A percentile compares a stretch with the other conserved stretches of the same genome.
Conservation (phyloP, 192 early-diverging fungal species). For the Linnemannia exigua region DNA sequence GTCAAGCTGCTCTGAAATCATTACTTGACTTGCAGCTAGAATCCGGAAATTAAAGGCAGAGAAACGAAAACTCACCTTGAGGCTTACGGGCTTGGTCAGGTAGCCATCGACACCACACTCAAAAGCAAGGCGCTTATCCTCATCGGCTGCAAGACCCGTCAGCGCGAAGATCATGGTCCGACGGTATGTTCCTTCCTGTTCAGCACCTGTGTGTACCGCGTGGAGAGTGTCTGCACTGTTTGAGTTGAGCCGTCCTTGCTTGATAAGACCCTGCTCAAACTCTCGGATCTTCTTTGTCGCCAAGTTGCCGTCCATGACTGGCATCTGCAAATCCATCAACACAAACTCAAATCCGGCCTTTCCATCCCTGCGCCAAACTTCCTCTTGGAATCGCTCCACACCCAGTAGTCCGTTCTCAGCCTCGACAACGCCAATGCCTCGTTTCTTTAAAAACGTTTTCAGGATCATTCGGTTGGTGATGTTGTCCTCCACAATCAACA, state of each 20-base stretch:
- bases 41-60: conserved; percentile 22
- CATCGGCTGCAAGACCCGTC: conserved; percentile 58
- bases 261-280: conserved; percentile 39
- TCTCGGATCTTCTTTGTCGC: conserved; percentile 59
- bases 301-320: conserved; percentile 62
- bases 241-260: conserved; percentile 4
- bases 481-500: conserved; percentile 64
- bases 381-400: conserved; percentile 57
- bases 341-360: conserved; percentile 56
- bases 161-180: conserved; percentile 59
- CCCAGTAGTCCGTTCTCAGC: conserved; percentile 62
- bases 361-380: conserved; percentile 29
- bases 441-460: conserved; percentile 58
- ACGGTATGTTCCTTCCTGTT: conserved; percentile 28
- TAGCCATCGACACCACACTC: conserved; percentile 63
- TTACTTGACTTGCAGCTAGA: background rate
- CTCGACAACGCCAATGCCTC: conserved; percentile 56
- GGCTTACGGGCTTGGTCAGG: conserved; percentile 63
- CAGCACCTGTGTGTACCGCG: background rate
- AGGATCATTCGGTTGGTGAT: conserved; percentile 61
- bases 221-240: background rate
- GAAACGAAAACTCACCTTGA: conserved; percentile 40
- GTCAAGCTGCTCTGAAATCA: background rate
- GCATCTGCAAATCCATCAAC: conserved; percentile 65
- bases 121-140: conserved; percentile 59